phyloP scores from a whole-genome alignment of 371 early-diverging fungal species.

The Phascolomyces articulosus region DNA sequence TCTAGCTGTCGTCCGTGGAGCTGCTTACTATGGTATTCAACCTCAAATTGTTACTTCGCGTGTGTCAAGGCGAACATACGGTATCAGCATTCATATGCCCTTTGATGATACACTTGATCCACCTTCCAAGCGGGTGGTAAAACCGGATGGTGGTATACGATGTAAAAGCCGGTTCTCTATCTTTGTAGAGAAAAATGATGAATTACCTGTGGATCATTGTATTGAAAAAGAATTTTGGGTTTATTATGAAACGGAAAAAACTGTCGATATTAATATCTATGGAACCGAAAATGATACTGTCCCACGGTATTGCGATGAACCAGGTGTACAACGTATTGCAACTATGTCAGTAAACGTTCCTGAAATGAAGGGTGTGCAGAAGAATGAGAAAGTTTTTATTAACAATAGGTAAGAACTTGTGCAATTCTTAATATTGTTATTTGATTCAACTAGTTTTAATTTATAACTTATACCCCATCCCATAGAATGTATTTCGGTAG shows the following conservation, averaged over 20 bases:
- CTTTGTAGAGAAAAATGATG: conserved; percentile 46
- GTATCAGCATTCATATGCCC: conserved; percentile 61
- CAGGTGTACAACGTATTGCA: conserved; percentile 42
- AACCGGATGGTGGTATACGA: conserved; percentile 49
- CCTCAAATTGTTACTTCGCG: conserved; percentile 55
- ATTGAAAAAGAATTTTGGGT: conserved; percentile 50
- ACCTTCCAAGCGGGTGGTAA: conserved; percentile 27
- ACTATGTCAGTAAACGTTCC: conserved; percentile 50
- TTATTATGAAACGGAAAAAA: conserved; percentile 44
- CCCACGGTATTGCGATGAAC: conserved; percentile 43
- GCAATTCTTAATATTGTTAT: no score
- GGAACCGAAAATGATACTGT: conserved; percentile 39
- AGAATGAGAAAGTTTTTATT: conserved; percentile 40
- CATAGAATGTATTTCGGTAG: conserved; percentile 55
- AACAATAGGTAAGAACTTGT: conserved; percentile 44
- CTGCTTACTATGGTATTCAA: conserved; percentile 54
- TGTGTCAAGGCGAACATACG: conserved; percentile 59
- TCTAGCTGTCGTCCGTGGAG: conserved; percentile 54
- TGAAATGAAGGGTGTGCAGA: conserved; percentile 25
- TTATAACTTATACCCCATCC: no score
- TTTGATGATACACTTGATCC: conserved; percentile 46
- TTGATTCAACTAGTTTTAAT: not conserved
- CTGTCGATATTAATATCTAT: conserved; percentile 49
- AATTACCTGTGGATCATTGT: conserved; percentile 45
- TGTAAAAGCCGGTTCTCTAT: conserved; percentile 45